These are phyloP conservation scores for Clohesyomyces aquaticus DNA, from an alignment of 495 filamentous ascomycete genomes.

Conservation along the genomic window DNA sequence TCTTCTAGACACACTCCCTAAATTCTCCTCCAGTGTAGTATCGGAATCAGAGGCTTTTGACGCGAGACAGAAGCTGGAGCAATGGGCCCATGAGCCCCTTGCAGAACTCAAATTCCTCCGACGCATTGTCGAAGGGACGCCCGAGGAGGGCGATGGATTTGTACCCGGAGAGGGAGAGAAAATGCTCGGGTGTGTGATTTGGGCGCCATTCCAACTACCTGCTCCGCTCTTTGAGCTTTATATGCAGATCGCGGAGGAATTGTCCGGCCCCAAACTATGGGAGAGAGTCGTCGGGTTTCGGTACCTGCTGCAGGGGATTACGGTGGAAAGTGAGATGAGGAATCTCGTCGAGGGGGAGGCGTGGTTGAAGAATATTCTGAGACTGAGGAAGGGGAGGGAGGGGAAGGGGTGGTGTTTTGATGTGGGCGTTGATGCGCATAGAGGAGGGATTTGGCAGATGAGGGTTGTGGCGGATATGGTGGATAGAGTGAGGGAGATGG, in stretches of 20 bases:
- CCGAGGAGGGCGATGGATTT: constrained; percentile 64
- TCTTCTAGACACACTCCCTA: constrained; percentile 13
- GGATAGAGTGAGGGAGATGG: constrained; percentile 57
- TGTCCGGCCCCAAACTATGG: constrained; percentile 51
- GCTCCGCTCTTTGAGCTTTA: constrained; percentile 37
- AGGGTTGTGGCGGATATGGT: constrained; percentile 75
- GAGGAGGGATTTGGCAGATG: constrained; percentile 70
- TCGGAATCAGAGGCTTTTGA: constrained; percentile 1
- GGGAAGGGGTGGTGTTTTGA: constrained; percentile 70
- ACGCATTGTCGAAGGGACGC: constrained; percentile 63
- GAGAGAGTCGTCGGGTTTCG: constrained; percentile 68
- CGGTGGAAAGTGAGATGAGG: constrained; percentile 52
- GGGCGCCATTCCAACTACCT: constrained; percentile 66
- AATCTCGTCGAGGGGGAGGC: constrained; percentile 55
- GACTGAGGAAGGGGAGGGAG: constrained; percentile 56
- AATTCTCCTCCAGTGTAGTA: constrained; percentile 29
- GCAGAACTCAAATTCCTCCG: constrained; percentile 69
- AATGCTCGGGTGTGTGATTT: constrained; percentile 72
- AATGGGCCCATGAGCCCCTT: constrained; percentile 61
- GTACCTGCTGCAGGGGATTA: constrained; percentile 80
- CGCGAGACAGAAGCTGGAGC: constrained; percentile 4
- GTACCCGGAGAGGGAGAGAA: constrained; percentile 52
- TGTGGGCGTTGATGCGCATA: constrained; percentile 74
- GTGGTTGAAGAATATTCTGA: constrained; percentile 71
- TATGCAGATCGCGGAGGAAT: constrained; percentile 42